Percentiles rank a stretch among this genome's conserved stretches.
These are phyloP conservation scores for Aspergillus pseudotamarii DNA, from an alignment of 2,329 filamentous ascomycete genomes.

Conservation along the genomic window DNA sequence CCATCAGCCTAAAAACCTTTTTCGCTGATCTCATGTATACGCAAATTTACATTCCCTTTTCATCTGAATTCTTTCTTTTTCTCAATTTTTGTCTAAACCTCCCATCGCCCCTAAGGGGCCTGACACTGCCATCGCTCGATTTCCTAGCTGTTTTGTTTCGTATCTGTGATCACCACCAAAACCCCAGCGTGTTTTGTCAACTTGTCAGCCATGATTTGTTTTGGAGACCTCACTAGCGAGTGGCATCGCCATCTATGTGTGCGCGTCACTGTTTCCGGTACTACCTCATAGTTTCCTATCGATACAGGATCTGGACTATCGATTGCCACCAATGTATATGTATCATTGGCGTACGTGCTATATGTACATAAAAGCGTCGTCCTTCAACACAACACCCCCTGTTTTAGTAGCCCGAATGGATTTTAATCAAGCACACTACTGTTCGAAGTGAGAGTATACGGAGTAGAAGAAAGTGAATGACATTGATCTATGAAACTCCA, in stretches of 20 bases:
- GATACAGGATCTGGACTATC: slow-evolving; percentile 23
- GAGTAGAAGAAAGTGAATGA: not conserved
- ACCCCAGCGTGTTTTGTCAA: slow-evolving; percentile 18
- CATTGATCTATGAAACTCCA: not conserved
- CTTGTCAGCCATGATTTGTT: slow-evolving; percentile 25
- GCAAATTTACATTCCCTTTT: slow-evolving; percentile 28
- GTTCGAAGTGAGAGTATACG: not conserved
- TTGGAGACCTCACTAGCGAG: slow-evolving; percentile 24
- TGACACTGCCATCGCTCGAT: slow-evolving; percentile 17
- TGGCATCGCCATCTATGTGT: slow-evolving; percentile 26
- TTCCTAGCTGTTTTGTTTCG: slow-evolving; percentile 17
- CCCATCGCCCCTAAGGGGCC: slow-evolving; percentile 19
- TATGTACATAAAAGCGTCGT: slow-evolving; percentile 32
- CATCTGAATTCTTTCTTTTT: slow-evolving; percentile 18
- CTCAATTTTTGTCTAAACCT: slow-evolving; percentile 11
- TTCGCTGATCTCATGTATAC: slow-evolving; percentile 35
- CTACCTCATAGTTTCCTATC: slow-evolving; percentile 22
- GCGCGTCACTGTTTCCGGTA: slow-evolving; percentile 24
- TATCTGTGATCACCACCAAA: slow-evolving; percentile 18
- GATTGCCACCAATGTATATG: slow-evolving; percentile 34
- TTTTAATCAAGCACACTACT: not conserved
- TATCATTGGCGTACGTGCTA: slow-evolving; percentile 32
- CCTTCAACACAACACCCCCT: slow-evolving; percentile 25
- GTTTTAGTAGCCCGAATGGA: slow-evolving; percentile 9
- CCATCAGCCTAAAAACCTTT: slow-evolving; percentile 31